phyloP scores from a whole-genome alignment of 345 rosid species.

The Ailanthus altissimus region DNA sequence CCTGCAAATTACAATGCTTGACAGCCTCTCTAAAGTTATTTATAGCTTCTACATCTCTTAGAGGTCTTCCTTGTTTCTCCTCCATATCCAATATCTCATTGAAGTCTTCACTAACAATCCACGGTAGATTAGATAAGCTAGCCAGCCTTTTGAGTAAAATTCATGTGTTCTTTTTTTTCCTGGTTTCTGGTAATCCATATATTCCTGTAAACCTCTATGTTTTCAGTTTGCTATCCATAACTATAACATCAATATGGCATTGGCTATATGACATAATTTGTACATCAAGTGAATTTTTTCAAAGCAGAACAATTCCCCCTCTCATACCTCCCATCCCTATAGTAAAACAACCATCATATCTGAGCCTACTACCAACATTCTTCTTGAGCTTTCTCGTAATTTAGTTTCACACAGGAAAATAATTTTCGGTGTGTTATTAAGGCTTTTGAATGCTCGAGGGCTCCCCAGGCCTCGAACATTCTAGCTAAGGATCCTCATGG shows the following conservation, averaged over 20 bases:
- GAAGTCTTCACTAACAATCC: neutral
- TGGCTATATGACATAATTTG: too few relatives aligned
- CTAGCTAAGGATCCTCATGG: neutral
- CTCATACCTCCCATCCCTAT: neutral
- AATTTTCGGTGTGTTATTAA: too few relatives aligned
- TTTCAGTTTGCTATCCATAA: too few relatives aligned
- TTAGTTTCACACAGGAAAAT: too few relatives aligned
- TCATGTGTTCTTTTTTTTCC: too few relatives aligned
- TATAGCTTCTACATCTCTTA: neutral
- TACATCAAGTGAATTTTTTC: too few relatives aligned
- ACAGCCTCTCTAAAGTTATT: neutral
- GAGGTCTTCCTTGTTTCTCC: neutral
- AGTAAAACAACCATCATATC: too few relatives aligned
- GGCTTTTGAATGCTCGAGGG: accelerated
- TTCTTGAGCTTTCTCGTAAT: too few relatives aligned
- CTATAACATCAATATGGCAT: neutral
- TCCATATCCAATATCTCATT: accelerated
- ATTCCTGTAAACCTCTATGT: neutral
- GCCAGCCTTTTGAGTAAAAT: neutral
- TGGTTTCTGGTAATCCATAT: neutral
- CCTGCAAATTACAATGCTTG: neutral
- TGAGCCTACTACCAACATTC: neutral
- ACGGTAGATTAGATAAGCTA: too few relatives aligned
- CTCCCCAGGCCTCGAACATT: neutral
- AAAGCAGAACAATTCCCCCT: neutral